Conservation (phyloP, 371 early-diverging fungal genomes). For the Circinella umbellata region DNA sequence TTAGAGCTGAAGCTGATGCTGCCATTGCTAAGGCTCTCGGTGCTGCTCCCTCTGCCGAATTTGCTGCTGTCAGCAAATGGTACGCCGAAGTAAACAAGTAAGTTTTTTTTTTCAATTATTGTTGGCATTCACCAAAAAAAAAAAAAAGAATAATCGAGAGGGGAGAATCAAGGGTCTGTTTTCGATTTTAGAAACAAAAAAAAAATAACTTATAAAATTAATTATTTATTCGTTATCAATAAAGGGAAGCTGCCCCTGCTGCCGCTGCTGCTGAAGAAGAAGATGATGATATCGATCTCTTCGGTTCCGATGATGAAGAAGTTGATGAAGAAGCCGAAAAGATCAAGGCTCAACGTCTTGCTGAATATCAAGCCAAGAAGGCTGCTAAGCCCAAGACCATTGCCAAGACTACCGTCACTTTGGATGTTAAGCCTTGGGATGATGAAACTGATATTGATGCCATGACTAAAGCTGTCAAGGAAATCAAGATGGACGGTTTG, state of each 20-base stretch:
- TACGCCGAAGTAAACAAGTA: conserved; percentile 48
- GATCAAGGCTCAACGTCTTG: conserved; percentile 87
- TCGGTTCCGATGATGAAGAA: conserved; percentile 92
- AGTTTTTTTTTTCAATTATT: conserved; percentile 12
- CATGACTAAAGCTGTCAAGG: conserved; percentile 75
- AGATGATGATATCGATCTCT: conserved; percentile 95
- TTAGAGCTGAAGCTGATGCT: conserved; percentile 44
- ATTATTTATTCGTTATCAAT: not conserved
- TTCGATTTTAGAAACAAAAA: not conserved
- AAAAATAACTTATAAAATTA: not conserved
- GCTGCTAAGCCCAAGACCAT: conserved; percentile 88
- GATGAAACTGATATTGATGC: conserved; percentile 90
- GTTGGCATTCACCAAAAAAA: no score
- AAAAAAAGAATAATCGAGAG: no score
- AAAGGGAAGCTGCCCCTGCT: conserved; percentile 54
- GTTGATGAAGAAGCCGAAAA: conserved; percentile 92
- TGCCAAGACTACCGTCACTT: conserved; percentile 92
- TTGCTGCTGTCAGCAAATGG: conserved; percentile 47
- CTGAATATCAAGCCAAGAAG: conserved; percentile 94
- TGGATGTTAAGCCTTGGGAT: conserved; percentile 98
- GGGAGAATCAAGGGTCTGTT: not conserved
- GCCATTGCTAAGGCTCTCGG: conserved; percentile 51
- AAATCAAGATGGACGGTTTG: conserved; percentile 87
- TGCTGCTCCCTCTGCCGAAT: conserved; percentile 48
- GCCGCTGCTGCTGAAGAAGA: conserved; percentile 67